Evolutionary conservation across 768 basidiomycete species (phyloP).

Genomic region (Gymnopilus junonius): DNA sequence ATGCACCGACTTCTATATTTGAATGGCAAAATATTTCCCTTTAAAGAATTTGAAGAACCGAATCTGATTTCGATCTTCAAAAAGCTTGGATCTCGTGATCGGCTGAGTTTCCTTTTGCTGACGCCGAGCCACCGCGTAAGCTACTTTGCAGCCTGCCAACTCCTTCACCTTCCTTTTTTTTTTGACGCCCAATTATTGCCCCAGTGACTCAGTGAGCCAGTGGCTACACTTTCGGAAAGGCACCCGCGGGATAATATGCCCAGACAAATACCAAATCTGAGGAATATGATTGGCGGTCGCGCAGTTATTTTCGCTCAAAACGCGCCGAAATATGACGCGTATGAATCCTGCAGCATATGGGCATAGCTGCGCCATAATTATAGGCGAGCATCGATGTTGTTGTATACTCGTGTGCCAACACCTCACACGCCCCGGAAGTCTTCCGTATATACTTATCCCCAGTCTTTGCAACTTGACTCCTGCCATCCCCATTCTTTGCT

Average conservation of each 20-base stretch:
- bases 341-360: background rate
- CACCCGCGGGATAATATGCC: background rate
- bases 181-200: background rate
- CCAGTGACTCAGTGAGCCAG: background rate
- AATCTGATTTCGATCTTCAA: background rate
- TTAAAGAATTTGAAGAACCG: too few species aligned
- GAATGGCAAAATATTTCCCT: too few species aligned
- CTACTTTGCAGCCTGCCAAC: background rate
- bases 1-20: too few species aligned
- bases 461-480: background rate
- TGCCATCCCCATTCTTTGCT: background rate
- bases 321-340: background rate
- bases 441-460: background rate
- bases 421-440: conserved; percentile 1
- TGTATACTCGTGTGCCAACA: background rate
- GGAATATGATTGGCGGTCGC: background rate
- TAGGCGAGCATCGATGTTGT: background rate
- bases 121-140: background rate
- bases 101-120: background rate
- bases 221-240: background rate
- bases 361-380: background rate
- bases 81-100: background rate
- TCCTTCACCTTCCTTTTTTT: background rate
- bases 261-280: background rate
- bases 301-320: background rate